These are phyloP conservation scores for Dittrichia graveolens DNA, from an alignment of 129 eudicot genomes.

Conservation along the genomic window DNA sequence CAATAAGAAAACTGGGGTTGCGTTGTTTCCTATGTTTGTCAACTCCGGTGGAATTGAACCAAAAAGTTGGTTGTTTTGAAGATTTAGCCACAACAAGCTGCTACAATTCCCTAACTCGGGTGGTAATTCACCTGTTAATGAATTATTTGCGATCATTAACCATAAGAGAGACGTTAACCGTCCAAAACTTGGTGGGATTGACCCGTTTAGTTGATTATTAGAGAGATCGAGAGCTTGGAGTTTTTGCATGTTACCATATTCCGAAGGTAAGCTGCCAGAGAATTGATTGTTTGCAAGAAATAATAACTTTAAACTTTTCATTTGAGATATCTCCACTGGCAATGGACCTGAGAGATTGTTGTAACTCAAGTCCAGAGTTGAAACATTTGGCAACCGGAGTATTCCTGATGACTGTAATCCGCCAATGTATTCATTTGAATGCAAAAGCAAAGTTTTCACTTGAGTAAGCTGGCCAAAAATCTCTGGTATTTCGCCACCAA, in stretches of 20 bases:
- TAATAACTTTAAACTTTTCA: constrained; percentile 57
- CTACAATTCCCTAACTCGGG: constrained; percentile 81
- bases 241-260: constrained; percentile 56
- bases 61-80: constrained; percentile 67
- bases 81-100: constrained; percentile 88
- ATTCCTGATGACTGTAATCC: constrained; percentile 72
- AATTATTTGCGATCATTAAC: constrained; percentile 87
- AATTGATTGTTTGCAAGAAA: constrained; percentile 74
- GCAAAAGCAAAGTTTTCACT: constrained; percentile 63
- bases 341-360: constrained; percentile 73
- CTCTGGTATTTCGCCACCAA: constrained; percentile 68
- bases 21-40: constrained; percentile 55
- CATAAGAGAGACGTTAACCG: constrained; percentile 70
- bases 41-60: constrained; percentile 60
- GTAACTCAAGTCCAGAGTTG: constrained; percentile 73
- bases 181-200: constrained; percentile 78
- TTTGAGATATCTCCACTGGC: constrained; percentile 59
- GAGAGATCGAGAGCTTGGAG: constrained; percentile 91
- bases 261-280: constrained; percentile 67
- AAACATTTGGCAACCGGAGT: constrained; percentile 49
- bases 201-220: constrained; percentile 53
- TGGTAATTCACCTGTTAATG: constrained; percentile 71
- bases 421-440: constrained; percentile 58
- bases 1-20: constrained; percentile 54
- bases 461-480: constrained; percentile 67